Percentiles rank a stretch among this genome's conserved stretches.
Conservation (phyloP, 1,284 basidiomycete genomes). For the Puccinia polysora region DNA sequence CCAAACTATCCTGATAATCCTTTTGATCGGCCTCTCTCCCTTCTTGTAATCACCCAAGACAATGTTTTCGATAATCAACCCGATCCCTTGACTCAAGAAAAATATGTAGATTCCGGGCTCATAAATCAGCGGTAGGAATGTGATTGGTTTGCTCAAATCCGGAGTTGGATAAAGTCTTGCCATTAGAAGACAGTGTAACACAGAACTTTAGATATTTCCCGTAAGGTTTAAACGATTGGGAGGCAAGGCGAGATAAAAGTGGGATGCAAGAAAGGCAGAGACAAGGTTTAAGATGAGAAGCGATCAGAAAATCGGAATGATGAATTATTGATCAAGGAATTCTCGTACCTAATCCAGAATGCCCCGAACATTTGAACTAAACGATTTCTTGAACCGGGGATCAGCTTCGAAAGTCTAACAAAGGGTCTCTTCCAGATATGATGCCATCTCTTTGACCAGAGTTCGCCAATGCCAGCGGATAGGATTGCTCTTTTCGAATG, state of each 20-base stretch:
- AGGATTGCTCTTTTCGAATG: constrained; percentile 23
- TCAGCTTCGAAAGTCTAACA: constrained; percentile 7
- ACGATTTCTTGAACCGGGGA: constrained; percentile 8
- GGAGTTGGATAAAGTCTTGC: constrained; percentile 30
- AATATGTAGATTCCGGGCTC: constrained; percentile 28
- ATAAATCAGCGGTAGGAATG: constrained; percentile 28
- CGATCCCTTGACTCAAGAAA: constrained; percentile 30
- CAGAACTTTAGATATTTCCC: neutral
- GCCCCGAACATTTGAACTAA: constrained; percentile 6
- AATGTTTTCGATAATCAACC: constrained; percentile 10
- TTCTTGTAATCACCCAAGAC: neutral
- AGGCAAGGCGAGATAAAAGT: neutral
- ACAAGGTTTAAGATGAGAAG: neutral
- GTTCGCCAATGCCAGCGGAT: constrained; percentile 18
- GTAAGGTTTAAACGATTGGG: neutral
- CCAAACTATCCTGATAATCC: constrained; percentile 1
- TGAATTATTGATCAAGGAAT: neutral
- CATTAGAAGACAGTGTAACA: constrained; percentile 20
- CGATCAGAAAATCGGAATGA: neutral
- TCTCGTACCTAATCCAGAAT: constrained; percentile 24
- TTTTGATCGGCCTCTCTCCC: constrained; percentile 6
- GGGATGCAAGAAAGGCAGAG: too few relatives aligned
- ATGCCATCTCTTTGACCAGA: constrained; percentile 38
- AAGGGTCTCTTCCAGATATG: constrained; percentile 31
- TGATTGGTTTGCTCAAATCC: neutral